Base-by-base conservation (phyloP, 352 stramenopile genomes). In the Globisporangium orthogonon region DNA sequence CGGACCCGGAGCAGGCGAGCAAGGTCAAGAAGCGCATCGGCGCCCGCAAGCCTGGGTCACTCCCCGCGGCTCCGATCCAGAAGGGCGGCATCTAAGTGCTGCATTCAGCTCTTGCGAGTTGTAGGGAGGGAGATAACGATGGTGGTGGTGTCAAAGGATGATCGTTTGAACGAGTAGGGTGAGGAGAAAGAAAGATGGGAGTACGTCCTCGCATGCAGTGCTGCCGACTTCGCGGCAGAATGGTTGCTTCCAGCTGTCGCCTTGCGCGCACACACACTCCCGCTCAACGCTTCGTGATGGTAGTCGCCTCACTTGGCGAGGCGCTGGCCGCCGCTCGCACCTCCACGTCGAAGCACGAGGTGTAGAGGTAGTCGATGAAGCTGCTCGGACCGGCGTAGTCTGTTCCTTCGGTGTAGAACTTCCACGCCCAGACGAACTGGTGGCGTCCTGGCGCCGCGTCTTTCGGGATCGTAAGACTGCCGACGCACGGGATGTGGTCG, bases 21-120 rank as follows among this genome's bases (percentile, higher is more conserved):
- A 84, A 81, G 61, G 74, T 89, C 62, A 91, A 89, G 68, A 91
- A 91, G 58, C 78, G 82, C 31, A 74, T 88, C 44, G 76, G 82
- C 43, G 71, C 60, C 23, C 82, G 82, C 62, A 89, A 86, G 50
- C 53, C 79, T 33, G 76, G 73, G 0, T 85, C 79, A 37, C 63
- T 91, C 45, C 78, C 82, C 7, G 50, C 60, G n/a, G 67, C 71
- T 1, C 77, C 81, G 28, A 88, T 89, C 52, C 78, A 89, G 53
- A 87, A 83, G 66, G 81, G 81, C 66, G 77, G 77, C 59, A 91
- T 91, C 18, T 51, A 49, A 59, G 35, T 17, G 31, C 31, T 35
- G 31, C 31, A 35, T 4, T 35, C 4, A 7, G 23, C 23, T 23
- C 23, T 23, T 23, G 23, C 23, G 23, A 23, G 31, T 35, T 35